A percentile compares a stretch with the other conserved stretches of the same genome.
phyloP scores from a whole-genome alignment of 192 early-diverging fungal species.

The Bifiguratus adelaidae region DNA sequence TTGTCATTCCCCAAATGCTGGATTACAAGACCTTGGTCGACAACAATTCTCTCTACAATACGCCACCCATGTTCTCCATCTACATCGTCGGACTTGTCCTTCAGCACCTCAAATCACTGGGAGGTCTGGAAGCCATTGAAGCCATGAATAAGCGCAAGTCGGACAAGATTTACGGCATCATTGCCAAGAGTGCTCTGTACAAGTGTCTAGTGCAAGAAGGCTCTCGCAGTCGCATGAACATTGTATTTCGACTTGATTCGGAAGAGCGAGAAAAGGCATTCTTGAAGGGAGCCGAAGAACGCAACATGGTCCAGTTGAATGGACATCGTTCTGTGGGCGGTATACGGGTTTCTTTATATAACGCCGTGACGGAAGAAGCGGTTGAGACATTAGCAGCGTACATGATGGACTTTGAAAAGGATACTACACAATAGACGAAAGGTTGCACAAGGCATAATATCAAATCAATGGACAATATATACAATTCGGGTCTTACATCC shows the following conservation, averaged over 20 bases:
- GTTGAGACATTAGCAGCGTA: conserved; percentile 68
- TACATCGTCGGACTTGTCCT: conserved; percentile 89
- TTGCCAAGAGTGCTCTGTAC: conserved; percentile 63
- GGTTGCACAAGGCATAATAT: no score
- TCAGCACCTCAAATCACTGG: conserved; percentile 62
- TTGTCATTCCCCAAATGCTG: conserved; percentile 64
- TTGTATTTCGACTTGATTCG: conserved; percentile 66
- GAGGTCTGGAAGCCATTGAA: conserved; percentile 60
- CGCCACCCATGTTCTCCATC: conserved; percentile 91
- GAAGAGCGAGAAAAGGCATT: conserved; percentile 75
- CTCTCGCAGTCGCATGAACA: conserved; percentile 81
- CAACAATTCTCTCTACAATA: conserved; percentile 89
- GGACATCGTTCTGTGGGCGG: conserved; percentile 90
- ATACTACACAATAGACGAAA: conserved; percentile 21
- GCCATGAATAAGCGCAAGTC: conserved; percentile 63
- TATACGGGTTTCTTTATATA: conserved; percentile 88
- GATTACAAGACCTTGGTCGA: conserved; percentile 78
- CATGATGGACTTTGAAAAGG: conserved; percentile 73
- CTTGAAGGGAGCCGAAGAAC: conserved; percentile 64
- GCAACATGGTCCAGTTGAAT: conserved; percentile 79
- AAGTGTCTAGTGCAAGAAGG: conserved; percentile 48
- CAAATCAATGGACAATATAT: no score
- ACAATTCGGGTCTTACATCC: no score
- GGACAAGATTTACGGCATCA: conserved; percentile 49
- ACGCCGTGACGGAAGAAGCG: conserved; percentile 81